phyloP scores from a whole-genome alignment of 352 stramenopile genomes.

The Phytophthora capsici region DNA sequence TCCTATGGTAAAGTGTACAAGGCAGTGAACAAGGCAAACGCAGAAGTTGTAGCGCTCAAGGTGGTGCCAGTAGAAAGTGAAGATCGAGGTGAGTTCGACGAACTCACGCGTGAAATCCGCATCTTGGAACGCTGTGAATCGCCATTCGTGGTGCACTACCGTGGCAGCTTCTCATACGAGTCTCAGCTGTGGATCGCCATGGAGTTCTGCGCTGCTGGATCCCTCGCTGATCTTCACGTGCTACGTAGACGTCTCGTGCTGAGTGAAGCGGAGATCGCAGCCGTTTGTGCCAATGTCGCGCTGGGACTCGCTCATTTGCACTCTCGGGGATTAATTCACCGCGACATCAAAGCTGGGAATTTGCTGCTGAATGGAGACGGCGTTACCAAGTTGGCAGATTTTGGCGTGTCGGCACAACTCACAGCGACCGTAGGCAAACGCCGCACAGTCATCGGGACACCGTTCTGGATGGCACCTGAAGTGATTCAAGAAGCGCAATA shows the following conservation, averaged over 20 bases:
- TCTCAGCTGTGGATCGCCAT: conserved; percentile 88
- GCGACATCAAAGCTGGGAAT: conserved; percentile 91
- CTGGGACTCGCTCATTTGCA: conserved; percentile 87
- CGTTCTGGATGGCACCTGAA: conserved; percentile 93
- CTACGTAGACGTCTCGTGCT: conserved; percentile 54
- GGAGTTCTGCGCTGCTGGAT: conserved; percentile 89
- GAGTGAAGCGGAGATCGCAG: conserved; percentile 74
- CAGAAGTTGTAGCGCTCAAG: conserved; percentile 83
- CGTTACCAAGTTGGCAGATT: conserved; percentile 87
- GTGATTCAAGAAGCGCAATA: conserved; percentile 91
- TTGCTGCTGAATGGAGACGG: conserved; percentile 77
- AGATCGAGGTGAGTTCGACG: conserved; percentile 56
- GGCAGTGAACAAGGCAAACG: conserved; percentile 60
- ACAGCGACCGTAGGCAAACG: conserved; percentile 92
- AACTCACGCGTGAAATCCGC: conserved; percentile 86
- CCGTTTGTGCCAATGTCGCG: conserved; percentile 70
- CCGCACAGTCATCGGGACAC: conserved; percentile 90
- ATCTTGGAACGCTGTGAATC: conserved; percentile 85
- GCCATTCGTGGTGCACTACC: conserved; percentile 89
- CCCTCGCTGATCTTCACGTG: conserved; percentile 79
- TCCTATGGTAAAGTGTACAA: conserved; percentile 90
- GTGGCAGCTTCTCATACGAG: conserved; percentile 80
- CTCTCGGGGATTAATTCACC: conserved; percentile 79
- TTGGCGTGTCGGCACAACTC: conserved; percentile 91
- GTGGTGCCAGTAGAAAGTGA: conserved; percentile 85